Evolutionary conservation across 2,329 filamentous ascomycete species (phyloP).

Genomic region (Ceratocystis eucalypticola): DNA sequence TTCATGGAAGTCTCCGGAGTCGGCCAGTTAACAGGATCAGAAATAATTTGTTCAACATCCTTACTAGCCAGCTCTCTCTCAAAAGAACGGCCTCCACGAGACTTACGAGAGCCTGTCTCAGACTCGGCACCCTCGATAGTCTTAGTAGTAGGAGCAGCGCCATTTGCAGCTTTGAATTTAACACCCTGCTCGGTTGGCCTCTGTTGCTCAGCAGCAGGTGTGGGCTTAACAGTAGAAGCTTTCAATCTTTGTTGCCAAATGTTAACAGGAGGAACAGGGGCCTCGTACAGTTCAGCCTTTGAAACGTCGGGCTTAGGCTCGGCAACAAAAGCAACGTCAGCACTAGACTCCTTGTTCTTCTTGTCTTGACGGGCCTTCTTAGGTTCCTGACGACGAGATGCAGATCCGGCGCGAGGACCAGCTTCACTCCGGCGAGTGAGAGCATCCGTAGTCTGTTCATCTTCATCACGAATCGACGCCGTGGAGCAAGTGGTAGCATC

Average conservation of each 20-base stretch:
- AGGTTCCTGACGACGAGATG: conserved; percentile 23
- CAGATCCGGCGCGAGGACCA: conserved; percentile 8
- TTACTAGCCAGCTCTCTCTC: conserved; percentile 10
- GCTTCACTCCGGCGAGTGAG: conserved; percentile 31
- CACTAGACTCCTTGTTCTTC: conserved; percentile 35
- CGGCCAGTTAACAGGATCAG: conserved; percentile 71
- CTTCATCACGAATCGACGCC: conserved; percentile 31
- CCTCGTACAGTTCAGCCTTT: conserved; percentile 60
- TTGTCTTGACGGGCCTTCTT: conserved; percentile 45
- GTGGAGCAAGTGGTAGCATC: conserved; percentile 24
- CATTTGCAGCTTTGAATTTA: conserved; percentile 29
- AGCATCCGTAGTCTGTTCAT: conserved; percentile 29
- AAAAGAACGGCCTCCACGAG: conserved; percentile 32
- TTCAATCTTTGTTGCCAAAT: conserved; percentile 73
- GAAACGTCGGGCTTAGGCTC: conserved; percentile 42
- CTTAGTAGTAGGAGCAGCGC: conserved; percentile 20
- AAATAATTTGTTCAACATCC: conserved; percentile 16
- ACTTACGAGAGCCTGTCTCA: conserved; percentile 23
- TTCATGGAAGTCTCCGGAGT: conserved; percentile 63
- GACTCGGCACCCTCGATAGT: conserved; percentile 27
- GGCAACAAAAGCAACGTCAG: conserved; percentile 21
- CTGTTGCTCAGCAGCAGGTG: conserved; percentile 22
- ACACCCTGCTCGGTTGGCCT: conserved; percentile 36
- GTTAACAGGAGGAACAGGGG: conserved; percentile 72
- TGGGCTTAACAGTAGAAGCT: conserved; percentile 36